phyloP scores from a whole-genome alignment of 371 early-diverging fungal species.

The Mortierella sp. region DNA sequence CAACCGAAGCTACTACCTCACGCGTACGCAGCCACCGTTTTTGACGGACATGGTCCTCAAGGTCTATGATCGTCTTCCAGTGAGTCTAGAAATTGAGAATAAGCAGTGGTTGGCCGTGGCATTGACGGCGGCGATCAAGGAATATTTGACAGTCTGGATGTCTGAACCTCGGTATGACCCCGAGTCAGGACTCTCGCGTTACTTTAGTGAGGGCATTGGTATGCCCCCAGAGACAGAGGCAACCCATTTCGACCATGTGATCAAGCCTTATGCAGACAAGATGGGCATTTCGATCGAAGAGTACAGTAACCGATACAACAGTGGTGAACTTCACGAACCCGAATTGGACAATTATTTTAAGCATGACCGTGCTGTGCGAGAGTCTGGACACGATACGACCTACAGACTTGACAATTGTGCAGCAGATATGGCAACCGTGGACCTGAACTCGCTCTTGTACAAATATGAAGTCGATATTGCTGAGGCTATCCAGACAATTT shows the following conservation, averaged over 20 bases:
- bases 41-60: constrained; percentile 94
- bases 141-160: constrained; percentile 95
- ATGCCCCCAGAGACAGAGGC: constrained; percentile 98
- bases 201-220: constrained; percentile 89
- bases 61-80: constrained; percentile 73
- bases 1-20: constrained; percentile 96
- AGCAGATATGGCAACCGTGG: constrained; percentile 92
- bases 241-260: constrained; percentile 91
- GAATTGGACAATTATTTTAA: constrained; percentile 94
- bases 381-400: constrained; percentile 97
- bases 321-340: constrained; percentile 74
- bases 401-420: constrained; percentile 93
- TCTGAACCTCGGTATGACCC: constrained; percentile 80
- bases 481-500: constrained; percentile 69
- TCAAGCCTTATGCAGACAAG: constrained; percentile 85
- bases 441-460: constrained; percentile 91
- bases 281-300: constrained; percentile 75
- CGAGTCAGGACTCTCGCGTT: constrained; percentile 84
- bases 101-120: constrained; percentile 82
- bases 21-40: constrained; percentile 97
- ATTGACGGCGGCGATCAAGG: constrained; percentile 87
- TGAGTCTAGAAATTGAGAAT: constrained; percentile 62
- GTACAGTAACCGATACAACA: constrained; percentile 77
- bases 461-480: constrained; percentile 95
- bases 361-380: constrained; percentile 97